phyloP scores from a whole-genome alignment of 2,329 filamentous ascomycete genomes.

The Bipolaris victoriae region DNA sequence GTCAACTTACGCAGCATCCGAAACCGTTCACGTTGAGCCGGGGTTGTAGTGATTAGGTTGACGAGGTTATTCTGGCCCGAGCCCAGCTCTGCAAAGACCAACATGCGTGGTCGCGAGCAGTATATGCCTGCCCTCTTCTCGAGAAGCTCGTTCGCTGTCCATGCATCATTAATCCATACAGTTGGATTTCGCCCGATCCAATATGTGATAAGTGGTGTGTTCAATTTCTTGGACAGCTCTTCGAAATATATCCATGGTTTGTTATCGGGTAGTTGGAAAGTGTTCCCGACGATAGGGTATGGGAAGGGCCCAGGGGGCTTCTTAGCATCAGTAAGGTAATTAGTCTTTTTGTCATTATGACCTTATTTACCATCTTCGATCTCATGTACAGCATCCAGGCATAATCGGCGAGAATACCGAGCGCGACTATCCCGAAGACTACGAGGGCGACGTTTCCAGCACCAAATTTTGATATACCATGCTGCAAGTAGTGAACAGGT shows the following conservation, averaged over 20 bases:
- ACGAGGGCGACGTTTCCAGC: slow-evolving; percentile 30
- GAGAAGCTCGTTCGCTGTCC: slow-evolving; percentile 59
- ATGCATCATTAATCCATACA: slow-evolving; percentile 55
- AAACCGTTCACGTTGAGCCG: slow-evolving; percentile 39
- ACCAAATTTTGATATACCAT: slow-evolving; percentile 42
- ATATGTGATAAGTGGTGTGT: slow-evolving; percentile 60
- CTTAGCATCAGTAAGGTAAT: background rate
- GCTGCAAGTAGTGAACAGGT: slow-evolving; percentile 38
- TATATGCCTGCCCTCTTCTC: slow-evolving; percentile 61
- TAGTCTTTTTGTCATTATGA: no score
- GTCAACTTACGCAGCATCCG: slow-evolving; percentile 43
- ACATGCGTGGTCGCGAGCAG: slow-evolving; percentile 56
- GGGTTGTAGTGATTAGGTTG: slow-evolving; percentile 44
- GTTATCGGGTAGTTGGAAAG: slow-evolving; percentile 59
- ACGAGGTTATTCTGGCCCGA: slow-evolving; percentile 45
- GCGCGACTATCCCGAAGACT: slow-evolving; percentile 26
- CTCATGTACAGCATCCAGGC: slow-evolving; percentile 58
- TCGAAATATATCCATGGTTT: slow-evolving; percentile 67
- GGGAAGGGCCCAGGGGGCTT: slow-evolving; percentile 63
- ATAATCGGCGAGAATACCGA: slow-evolving; percentile 53
- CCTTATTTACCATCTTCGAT: slow-evolving; percentile 54
- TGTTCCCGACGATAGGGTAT: slow-evolving; percentile 62
- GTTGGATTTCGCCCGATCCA: slow-evolving; percentile 56
- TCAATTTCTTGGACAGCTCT: slow-evolving; percentile 57
- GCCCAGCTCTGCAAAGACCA: slow-evolving; percentile 53